phyloP scores from a whole-genome alignment of 2,329 filamentous ascomycete species.

The Zalaria sp. region DNA sequence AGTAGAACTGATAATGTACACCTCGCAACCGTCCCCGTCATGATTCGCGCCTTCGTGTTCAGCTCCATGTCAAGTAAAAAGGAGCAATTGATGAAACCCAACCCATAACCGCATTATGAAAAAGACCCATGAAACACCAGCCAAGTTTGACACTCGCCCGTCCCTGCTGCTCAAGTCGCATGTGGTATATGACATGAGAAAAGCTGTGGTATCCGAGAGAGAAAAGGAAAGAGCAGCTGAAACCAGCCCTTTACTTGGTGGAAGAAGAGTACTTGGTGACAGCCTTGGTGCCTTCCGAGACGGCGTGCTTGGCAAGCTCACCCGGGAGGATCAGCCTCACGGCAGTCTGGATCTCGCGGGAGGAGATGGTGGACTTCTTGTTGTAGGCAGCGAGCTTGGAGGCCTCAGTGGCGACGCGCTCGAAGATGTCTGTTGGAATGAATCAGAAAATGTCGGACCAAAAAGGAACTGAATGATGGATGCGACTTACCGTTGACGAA shows the following conservation, averaged over 20 bases:
- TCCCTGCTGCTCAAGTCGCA: not conserved
- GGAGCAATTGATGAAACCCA: constrained; percentile 21
- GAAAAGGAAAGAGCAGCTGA: constrained; percentile 6
- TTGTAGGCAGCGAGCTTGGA: constrained; percentile 99
- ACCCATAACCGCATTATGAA: constrained; percentile 39
- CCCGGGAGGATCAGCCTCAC: constrained; percentile 95
- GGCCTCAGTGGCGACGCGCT: constrained; percentile 96
- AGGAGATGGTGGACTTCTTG: constrained; percentile 99
- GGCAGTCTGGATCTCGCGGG: constrained; percentile 97
- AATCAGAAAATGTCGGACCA: constrained; percentile 7
- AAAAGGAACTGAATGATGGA: constrained; percentile 8
- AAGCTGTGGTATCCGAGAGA: constrained; percentile 8
- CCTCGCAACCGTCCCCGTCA: not conserved
- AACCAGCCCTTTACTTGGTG: constrained; percentile 67
- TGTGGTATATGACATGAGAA: not conserved
- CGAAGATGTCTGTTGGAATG: constrained; percentile 71
- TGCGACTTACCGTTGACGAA: constrained; percentile 81
- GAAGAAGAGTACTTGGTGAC: constrained; percentile 99
- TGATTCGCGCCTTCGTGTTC: constrained; percentile 7
- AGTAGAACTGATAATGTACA: not conserved
- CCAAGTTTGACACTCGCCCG: constrained; percentile 6
- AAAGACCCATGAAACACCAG: constrained; percentile 23
- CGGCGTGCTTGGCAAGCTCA: constrained; percentile 98
- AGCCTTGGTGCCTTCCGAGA: constrained; percentile 98
- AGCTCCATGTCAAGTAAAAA: constrained; percentile 12